phyloP scores from a whole-genome alignment of 352 stramenopile genomes.

The Pythium myriotylum region DNA sequence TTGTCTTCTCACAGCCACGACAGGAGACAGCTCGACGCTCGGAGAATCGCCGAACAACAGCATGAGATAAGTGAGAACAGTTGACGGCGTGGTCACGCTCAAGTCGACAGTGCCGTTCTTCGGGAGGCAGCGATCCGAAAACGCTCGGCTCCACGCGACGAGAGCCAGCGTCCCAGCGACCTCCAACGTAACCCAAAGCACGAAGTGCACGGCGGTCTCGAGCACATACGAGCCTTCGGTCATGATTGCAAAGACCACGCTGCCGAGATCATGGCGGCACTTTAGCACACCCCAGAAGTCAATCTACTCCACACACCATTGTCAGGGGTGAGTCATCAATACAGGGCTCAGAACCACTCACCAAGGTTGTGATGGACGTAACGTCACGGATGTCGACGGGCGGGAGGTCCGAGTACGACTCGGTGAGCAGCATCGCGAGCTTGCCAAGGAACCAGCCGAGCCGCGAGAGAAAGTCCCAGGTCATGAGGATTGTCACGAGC shows the following conservation, averaged over 20 bases:
- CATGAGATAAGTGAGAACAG: conserved; percentile 2
- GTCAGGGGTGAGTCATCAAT: neutral
- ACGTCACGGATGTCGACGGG: conserved; percentile 62
- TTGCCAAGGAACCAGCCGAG: conserved; percentile 18
- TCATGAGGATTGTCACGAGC: conserved; percentile 13
- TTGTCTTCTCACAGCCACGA: conserved; percentile 2
- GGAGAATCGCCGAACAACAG: conserved; percentile 3
- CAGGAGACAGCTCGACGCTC: neutral
- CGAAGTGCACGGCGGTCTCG: conserved; percentile 38
- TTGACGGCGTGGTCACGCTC: neutral
- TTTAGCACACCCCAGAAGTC: conserved; percentile 51
- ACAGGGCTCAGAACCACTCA: conserved; percentile 2
- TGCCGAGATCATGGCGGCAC: conserved; percentile 45
- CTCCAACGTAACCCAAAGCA: conserved; percentile 39
- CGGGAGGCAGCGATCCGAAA: conserved; percentile 3
- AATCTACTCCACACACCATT: neutral
- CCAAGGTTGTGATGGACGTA: conserved; percentile 35
- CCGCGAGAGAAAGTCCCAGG: conserved; percentile 22
- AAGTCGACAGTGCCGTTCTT: neutral
- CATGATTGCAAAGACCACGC: conserved; percentile 43
- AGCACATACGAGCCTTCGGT: conserved; percentile 38
- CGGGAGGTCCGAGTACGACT: conserved; percentile 62
- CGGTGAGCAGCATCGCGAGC: conserved; percentile 45
- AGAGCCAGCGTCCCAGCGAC: conserved; percentile 38
- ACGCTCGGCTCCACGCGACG: conserved; percentile 38